A percentile compares a stretch with the other conserved stretches of the same genome.
Conservation (phyloP, 164 flowering plant genomes). For the Chloranthus sessilifolius region DNA sequence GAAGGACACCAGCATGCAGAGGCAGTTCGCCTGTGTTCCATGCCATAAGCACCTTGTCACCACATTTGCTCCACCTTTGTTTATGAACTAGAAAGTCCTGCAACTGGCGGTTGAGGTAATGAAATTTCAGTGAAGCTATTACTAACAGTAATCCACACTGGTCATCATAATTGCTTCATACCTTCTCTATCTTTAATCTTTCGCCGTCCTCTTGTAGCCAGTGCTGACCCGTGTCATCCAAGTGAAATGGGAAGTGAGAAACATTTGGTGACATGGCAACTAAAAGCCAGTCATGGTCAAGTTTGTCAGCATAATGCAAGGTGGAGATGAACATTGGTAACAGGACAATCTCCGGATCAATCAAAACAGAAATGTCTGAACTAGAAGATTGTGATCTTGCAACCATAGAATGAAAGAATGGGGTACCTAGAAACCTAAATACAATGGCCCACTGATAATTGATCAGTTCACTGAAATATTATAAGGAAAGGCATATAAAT, state of each 20-base stretch:
- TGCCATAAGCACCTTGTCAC: conserved; percentile 58
- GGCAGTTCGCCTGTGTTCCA: conserved; percentile 78
- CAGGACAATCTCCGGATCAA: conserved; percentile 66
- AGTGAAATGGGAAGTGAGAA: conserved; percentile 51
- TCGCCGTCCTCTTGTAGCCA: conserved; percentile 54
- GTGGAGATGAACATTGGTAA: conserved; percentile 62
- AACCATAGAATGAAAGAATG: conserved; percentile 95
- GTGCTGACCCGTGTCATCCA: conserved; percentile 43
- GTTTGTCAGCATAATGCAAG: conserved; percentile 46
- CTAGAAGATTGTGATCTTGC: conserved; percentile 54
- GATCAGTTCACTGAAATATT: no score
- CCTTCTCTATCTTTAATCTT: conserved; percentile 40
- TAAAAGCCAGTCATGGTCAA: conserved; percentile 81
- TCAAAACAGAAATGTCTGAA: conserved; percentile 62
- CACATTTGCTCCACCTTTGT: conserved; percentile 28
- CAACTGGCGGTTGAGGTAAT: conserved; percentile 47
- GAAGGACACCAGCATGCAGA: conserved; percentile 78
- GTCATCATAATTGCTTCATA: conserved; percentile 32
- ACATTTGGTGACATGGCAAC: conserved; percentile 44
- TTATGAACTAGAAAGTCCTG: conserved; percentile 55
- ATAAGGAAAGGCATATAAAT: no score
- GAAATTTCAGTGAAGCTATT: conserved; percentile 23
- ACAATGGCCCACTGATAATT: no score
- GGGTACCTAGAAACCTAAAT: conserved; percentile 80
- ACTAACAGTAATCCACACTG: conserved; percentile 20